Base-by-base conservation (phyloP, 495 filamentous ascomycete species). In the Arthonia radiata region DNA sequence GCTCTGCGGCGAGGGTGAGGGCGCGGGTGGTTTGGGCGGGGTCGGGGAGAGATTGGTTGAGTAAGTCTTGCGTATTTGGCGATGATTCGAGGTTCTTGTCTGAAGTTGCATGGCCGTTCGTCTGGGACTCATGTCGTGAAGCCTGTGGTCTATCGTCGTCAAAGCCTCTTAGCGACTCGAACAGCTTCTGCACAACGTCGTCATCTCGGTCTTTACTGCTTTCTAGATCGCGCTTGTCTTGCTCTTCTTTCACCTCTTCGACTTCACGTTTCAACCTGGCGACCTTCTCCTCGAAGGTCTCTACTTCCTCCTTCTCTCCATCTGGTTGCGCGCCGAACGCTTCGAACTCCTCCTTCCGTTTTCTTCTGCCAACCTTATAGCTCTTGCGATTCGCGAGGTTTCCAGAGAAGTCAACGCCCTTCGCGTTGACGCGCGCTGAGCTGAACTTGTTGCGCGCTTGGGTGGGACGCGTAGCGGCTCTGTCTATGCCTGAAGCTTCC, bases 1-100 rank as follows among this genome's bases (percentile, higher is more conserved):
- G 90, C 30, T 83, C 75, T 14, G 81, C 77, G 4, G 78, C 77
- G 39, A 77, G 74, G 12, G 71, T 64, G 8, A 93, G 59, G 13
- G 37, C 34, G 12, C 30, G 29, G 8, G 30, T 32, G 9, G n/a
- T n/a, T n/a, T n/a, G n/a, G n/a, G n/a, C n/a, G n/a, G n/a, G n/a
- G n/a, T n/a, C n/a, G n/a, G n/a, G n/a, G n/a, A n/a, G n/a, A n/a
- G n/a, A n/a, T n/a, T n/a, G n/a, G n/a, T n/a, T n/a, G n/a, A n/a
- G n/a, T n/a, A n/a, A n/a, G n/a, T n/a, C n/a, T n/a, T n/a, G n/a
- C n/a, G n/a, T n/a, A n/a, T n/a, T n/a, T n/a, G n/a, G n/a, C n/a
- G n/a, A n/a, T n/a, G n/a, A n/a, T n/a, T n/a, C n/a, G n/a, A n/a
- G n/a, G n/a, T n/a, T n/a, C n/a, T n/a, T n/a, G n/a, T n/a, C n/a